Percentiles rank a stretch among this genome's conserved stretches.
These are phyloP conservation scores for Diaporthe destruens DNA, from an alignment of 2,329 filamentous ascomycete genomes.

Conservation along the genomic window DNA sequence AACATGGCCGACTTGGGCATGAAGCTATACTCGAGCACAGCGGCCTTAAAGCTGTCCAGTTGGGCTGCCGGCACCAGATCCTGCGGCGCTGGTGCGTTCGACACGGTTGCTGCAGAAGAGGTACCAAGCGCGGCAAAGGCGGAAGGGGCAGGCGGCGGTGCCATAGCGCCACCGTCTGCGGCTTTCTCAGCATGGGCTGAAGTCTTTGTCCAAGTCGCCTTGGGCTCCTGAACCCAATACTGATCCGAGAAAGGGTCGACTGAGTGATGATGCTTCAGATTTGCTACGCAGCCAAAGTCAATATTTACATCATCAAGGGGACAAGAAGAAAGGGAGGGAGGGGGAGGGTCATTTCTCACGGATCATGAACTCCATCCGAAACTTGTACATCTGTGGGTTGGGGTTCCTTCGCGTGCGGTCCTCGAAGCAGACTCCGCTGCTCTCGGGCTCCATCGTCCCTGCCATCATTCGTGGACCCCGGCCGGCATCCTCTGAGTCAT, in stretches of 20 bases:
- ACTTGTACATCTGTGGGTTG: conserved; percentile 66
- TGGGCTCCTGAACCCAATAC: conserved; percentile 76
- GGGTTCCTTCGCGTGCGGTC: conserved; percentile 62
- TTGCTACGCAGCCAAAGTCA: conserved; percentile 50
- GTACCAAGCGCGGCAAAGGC: conserved; percentile 41
- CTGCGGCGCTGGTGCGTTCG: conserved; percentile 43
- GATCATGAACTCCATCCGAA: conserved; percentile 81
- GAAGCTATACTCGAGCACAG: conserved; percentile 68
- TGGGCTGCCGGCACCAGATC: conserved; percentile 68
- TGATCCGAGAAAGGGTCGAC: conserved; percentile 88
- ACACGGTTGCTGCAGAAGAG: conserved; percentile 16
- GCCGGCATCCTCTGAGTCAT: conserved; percentile 82
- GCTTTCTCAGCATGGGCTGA: conserved; percentile 50
- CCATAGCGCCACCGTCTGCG: conserved; percentile 46
- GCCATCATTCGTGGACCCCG: conserved; percentile 68
- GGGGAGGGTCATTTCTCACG: conserved; percentile 64
- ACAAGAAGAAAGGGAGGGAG: conserved; percentile 36
- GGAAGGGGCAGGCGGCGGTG: conserved; percentile 44
- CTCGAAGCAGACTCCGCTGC: conserved; percentile 88
- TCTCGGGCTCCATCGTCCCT: conserved; percentile 81
- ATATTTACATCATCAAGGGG: background rate
- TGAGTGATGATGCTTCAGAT: conserved; percentile 61
- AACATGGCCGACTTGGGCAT: conserved; percentile 81
- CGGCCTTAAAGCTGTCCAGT: conserved; percentile 75
- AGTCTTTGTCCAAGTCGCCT: conserved; percentile 47